These are phyloP conservation scores for Bombardia bombarda DNA, from an alignment of 495 filamentous ascomycete genomes.

Conservation along the genomic window DNA sequence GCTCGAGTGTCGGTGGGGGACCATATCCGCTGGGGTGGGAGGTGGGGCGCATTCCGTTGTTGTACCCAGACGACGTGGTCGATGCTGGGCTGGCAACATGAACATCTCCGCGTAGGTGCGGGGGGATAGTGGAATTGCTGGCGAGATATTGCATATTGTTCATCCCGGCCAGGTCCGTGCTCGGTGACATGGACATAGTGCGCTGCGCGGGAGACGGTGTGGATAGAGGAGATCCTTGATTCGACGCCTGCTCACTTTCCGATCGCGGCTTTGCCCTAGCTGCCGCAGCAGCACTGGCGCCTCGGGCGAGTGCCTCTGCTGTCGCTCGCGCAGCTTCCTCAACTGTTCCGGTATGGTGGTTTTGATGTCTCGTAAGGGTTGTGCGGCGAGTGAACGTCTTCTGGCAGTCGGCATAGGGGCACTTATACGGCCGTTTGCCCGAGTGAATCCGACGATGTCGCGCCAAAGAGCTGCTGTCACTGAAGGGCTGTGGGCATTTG, in stretches of 20 bases:
- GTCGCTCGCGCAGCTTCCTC: constrained; percentile 89
- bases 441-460: constrained; percentile 93
- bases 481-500: constrained; percentile 79
- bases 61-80: constrained; percentile 57
- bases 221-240: constrained; percentile 71
- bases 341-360: constrained; percentile 90
- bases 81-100: constrained; percentile 63
- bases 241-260: constrained; percentile 72
- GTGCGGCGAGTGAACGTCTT: constrained; percentile 97
- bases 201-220: constrained; percentile 81
- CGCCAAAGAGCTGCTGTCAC: constrained; percentile 92
- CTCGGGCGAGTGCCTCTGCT: constrained; percentile 55
- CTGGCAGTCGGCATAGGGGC: constrained; percentile 93
- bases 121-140: constrained; percentile 66
- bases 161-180: constrained; percentile 64
- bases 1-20: constrained; percentile 81
- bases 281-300: constrained; percentile 44
- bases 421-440: constrained; percentile 94
- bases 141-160: constrained; percentile 67
- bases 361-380: constrained; percentile 91
- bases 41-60: constrained; percentile 45
- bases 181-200: constrained; percentile 70
- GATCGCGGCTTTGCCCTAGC: constrained; percentile 48
- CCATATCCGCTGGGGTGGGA: constrained; percentile 77
- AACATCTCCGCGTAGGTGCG: constrained; percentile 65